Evolutionary conservation across 306 rosid genomes (phyloP), one percentile per base, ranked within the genome.

Genomic region (Cucumis sativus): DNA sequence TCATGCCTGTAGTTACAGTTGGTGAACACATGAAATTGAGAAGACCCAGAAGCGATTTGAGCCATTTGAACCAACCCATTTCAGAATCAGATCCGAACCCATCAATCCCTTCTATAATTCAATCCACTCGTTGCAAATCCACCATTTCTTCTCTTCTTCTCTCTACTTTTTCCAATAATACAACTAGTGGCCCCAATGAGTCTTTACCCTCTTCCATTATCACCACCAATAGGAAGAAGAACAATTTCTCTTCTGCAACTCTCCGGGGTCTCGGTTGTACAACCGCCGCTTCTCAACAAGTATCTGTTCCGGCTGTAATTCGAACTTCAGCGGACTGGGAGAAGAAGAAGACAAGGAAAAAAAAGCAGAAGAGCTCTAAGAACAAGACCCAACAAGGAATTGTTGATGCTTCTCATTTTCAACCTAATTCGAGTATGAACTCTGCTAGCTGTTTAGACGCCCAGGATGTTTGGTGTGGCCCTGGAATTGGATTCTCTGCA

Each of bases 391-490:
- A 83, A 23, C 85, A 82, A 77, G 90, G 85, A 43, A 77, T 79
- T 63, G 80, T 64, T 76, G 92, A 82, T 54, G 89, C 84, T 74
- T 67, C 87, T 25, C 82, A 77, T 75, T 75, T 75, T 40, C 64
- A 57, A 10, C 67, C 35, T 15, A 78, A 78, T 65, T 51, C 79
- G 74, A 79, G 54, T n/a, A 43, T 81, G 16, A 83, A 77, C 66
- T 82, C 88, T 57, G 78, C 75, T 14, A 77, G 85, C 45, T 83
- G 88, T 82, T 84, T 90, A 68, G 96, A 91, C 82, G 87, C 87
- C 85, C 93, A 88, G 62, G 99, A 95, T 85, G 99, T 91, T 52
- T 92, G 97, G 96, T 95, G 99, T 81, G 97, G 97, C 18, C 98
- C 98, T 6, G 97, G 97, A 80, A 88, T 90, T 84, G 98, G 97